phyloP scores from a whole-genome alignment of 1,284 basidiomycete species.

The Somion occarium region DNA sequence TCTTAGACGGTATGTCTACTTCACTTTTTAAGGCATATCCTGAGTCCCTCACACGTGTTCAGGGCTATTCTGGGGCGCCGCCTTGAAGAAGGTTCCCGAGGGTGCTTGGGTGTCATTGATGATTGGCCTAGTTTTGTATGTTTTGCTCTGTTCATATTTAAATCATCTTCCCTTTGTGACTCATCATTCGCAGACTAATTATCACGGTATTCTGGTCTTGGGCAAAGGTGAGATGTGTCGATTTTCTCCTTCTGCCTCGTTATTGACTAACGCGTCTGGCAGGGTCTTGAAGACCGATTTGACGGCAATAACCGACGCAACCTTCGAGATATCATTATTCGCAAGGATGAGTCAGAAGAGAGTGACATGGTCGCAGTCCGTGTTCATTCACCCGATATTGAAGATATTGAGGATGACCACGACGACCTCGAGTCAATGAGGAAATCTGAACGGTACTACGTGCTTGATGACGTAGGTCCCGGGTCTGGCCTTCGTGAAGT shows the following conservation, averaged over 20 bases:
- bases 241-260: not conserved
- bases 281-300: conserved; percentile 56
- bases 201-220: conserved; percentile 62
- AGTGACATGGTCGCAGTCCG: no score
- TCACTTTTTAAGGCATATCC: not conserved
- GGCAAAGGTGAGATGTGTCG: conserved; percentile 40
- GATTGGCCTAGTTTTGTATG: conserved; percentile 47
- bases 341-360: conserved; percentile 13
- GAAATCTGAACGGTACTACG: conserved; percentile 6
- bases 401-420: conserved; percentile 1
- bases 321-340: conserved; percentile 46
- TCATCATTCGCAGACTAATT: conserved; percentile 24
- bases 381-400: not conserved
- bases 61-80: conserved; percentile 59
- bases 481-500: not conserved
- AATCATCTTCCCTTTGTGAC: not conserved
- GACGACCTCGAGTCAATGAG: not conserved
- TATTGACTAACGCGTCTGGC: not conserved
- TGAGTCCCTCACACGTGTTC: not conserved
- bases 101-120: conserved; percentile 63
- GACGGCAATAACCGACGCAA: conserved; percentile 52
- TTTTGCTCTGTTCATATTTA: conserved; percentile 1
- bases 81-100: conserved; percentile 53
- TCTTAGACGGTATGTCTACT: conserved; percentile 42
- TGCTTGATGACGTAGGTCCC: not conserved